Percentiles rank a stretch among this genome's conserved stretches.
Evolutionary conservation across 768 basidiomycete species (phyloP).

Genomic region (Porpolomopsis calyptriformis): DNA sequence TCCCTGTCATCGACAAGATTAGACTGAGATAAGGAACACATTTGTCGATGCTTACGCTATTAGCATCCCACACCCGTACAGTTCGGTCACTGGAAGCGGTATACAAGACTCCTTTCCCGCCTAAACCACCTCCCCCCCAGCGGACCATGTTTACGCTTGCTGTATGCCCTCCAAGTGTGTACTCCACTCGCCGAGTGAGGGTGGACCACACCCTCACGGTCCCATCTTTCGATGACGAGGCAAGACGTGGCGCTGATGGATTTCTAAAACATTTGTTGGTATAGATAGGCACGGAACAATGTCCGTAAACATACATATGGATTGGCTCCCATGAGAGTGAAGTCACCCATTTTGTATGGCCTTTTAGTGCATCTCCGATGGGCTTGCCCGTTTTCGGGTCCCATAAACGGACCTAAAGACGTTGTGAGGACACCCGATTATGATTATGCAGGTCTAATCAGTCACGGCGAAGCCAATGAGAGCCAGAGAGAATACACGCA

Average conservation of each 20-base stretch:
- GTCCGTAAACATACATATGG: conserved; percentile 53
- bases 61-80: conserved; percentile 90
- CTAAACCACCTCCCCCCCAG: conserved; percentile 80
- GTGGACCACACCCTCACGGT: conserved; percentile 94
- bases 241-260: conserved; percentile 66
- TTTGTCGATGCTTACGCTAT: conserved; percentile 34
- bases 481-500: conserved; percentile 24
- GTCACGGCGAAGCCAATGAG: not conserved
- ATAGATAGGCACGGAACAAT: conserved; percentile 4
- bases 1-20: conserved; percentile 40
- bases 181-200: conserved; percentile 58
- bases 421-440: not conserved
- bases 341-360: conserved; percentile 95
- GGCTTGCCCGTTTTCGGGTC: conserved; percentile 86
- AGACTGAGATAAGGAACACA: conserved; percentile 3
- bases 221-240: conserved; percentile 92
- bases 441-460: not conserved
- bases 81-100: conserved; percentile 93
- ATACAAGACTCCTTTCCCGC: conserved; percentile 65
- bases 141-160: conserved; percentile 91
- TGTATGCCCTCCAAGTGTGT: conserved; percentile 84
- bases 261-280: conserved; percentile 39
- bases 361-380: conserved; percentile 79
- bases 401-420: conserved; percentile 67
- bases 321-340: conserved; percentile 94